Conservation (phyloP, 2,329 filamentous ascomycete species). For the Claviceps lovelessii region DNA sequence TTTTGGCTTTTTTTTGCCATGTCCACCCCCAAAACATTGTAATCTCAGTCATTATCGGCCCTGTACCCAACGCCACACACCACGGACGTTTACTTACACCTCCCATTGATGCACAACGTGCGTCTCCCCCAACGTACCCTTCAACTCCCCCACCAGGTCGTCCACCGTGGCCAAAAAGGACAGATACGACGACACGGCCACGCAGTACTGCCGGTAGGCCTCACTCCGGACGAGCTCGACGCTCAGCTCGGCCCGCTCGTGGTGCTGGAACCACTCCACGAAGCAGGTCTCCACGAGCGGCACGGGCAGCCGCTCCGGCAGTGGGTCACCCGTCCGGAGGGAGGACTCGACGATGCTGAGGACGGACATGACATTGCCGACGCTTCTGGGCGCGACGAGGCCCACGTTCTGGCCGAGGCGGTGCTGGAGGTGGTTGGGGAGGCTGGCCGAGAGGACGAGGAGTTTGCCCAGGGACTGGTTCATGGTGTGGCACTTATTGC, state of each 20-base stretch:
- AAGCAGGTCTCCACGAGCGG: conserved; percentile 27
- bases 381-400: conserved; percentile 26
- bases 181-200: conserved; percentile 29
- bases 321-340: conserved; percentile 30
- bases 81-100: not conserved
- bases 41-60: too few relatives aligned
- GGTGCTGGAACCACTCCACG: conserved; percentile 11
- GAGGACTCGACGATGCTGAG: conserved; percentile 31
- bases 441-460: conserved; percentile 17
- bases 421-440: conserved; percentile 26
- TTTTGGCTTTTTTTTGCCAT: too few relatives aligned
- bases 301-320: conserved; percentile 32
- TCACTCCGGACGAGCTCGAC: conserved; percentile 23
- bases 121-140: conserved; percentile 28
- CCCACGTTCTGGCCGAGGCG: conserved; percentile 24
- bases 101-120: conserved; percentile 19
- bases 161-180: conserved; percentile 28
- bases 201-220: conserved; percentile 30
- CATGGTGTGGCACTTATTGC: conserved; percentile 18
- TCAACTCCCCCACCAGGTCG: conserved; percentile 29
- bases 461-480: conserved; percentile 21
- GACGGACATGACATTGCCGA: conserved; percentile 37
- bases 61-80: too few relatives aligned
- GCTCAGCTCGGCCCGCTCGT: conserved; percentile 16
- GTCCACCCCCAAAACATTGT: too few relatives aligned